Conservation (phyloP, 2,329 filamentous ascomycete genomes). For the Bretziella fagacearum region DNA sequence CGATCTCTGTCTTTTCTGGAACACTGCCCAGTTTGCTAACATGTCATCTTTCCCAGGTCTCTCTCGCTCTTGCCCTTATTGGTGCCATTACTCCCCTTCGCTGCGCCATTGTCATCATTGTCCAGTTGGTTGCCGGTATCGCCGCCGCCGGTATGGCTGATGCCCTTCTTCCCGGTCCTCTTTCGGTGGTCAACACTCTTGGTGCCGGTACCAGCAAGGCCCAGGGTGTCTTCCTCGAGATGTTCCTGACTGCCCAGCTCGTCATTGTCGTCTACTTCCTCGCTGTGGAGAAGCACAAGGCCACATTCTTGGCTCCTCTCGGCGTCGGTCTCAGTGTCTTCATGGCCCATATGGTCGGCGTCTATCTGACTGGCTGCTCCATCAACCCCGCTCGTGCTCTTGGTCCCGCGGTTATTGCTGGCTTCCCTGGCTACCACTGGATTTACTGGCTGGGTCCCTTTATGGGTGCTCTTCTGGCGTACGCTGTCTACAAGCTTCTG, state of each 20-base stretch:
- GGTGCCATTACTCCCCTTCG: slow-evolving; percentile 38
- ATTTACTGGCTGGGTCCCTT: slow-evolving; percentile 39
- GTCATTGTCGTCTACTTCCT: slow-evolving; percentile 52
- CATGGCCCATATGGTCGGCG: slow-evolving; percentile 32
- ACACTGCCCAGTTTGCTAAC: background rate
- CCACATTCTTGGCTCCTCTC: slow-evolving; percentile 53
- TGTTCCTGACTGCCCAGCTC: slow-evolving; percentile 47
- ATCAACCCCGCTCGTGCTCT: slow-evolving; percentile 36
- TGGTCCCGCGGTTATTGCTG: slow-evolving; percentile 29
- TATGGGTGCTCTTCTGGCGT: slow-evolving; percentile 32
- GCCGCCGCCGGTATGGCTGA: slow-evolving; percentile 40
- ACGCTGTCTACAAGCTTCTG: slow-evolving; percentile 32
- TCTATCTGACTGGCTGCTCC: slow-evolving; percentile 31
- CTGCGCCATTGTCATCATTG: slow-evolving; percentile 33
- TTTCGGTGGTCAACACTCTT: slow-evolving; percentile 40
- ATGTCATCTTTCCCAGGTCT: slow-evolving; percentile 24
- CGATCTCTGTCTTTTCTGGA: slow-evolving; percentile 4
- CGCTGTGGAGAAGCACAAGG: slow-evolving; percentile 55
- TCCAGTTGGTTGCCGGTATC: slow-evolving; percentile 43
- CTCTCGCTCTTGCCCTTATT: slow-evolving; percentile 41
- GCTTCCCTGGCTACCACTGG: slow-evolving; percentile 33
- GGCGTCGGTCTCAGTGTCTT: slow-evolving; percentile 58
- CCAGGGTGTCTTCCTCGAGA: slow-evolving; percentile 49
- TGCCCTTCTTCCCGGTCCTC: slow-evolving; percentile 38
- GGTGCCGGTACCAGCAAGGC: slow-evolving; percentile 31